Evolutionary conservation across 768 basidiomycete species (phyloP).

Genomic region (Tremella fuciformis): DNA sequence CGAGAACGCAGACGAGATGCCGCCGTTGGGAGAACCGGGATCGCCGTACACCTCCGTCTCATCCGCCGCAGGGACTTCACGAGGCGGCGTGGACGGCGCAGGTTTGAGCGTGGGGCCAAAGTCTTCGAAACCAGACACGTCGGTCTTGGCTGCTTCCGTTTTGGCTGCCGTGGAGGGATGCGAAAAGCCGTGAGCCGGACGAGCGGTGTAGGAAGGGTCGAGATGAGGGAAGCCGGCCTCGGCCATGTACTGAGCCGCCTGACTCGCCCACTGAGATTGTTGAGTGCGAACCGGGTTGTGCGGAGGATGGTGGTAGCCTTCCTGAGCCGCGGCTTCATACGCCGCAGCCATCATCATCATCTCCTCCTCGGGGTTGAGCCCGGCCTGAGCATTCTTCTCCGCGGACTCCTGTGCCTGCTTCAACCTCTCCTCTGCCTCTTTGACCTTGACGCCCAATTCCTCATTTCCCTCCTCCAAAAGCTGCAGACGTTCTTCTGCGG

Average conservation of each 20-base stretch:
- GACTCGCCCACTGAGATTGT: constrained; percentile 44
- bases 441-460: constrained; percentile 62
- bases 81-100: not conserved
- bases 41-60: constrained; percentile 46
- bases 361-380: constrained; percentile 38
- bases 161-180: constrained; percentile 15
- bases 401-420: constrained; percentile 57
- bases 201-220: constrained; percentile 38
- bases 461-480: constrained; percentile 56
- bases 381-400: constrained; percentile 18
- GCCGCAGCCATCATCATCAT: constrained; percentile 51
- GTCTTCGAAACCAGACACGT: constrained; percentile 51
- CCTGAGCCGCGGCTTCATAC: constrained; percentile 43
- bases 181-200: constrained; percentile 23
- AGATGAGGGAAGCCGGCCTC: constrained; percentile 48
- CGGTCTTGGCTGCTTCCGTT: constrained; percentile 15
- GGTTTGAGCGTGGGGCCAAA: constrained; percentile 44
- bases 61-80: constrained; percentile 17
- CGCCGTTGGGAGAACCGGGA: constrained; percentile 51
- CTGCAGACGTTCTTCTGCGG: constrained; percentile 55
- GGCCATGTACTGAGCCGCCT: constrained; percentile 48
- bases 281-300: not conserved
- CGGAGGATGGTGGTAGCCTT: constrained; percentile 31
- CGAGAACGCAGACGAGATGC: constrained; percentile 41
- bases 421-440: constrained; percentile 66